Percentiles rank a stretch among this genome's conserved stretches.
Conservation (phyloP, 345 rosid genomes). For the Capsella bursapastoris region DNA sequence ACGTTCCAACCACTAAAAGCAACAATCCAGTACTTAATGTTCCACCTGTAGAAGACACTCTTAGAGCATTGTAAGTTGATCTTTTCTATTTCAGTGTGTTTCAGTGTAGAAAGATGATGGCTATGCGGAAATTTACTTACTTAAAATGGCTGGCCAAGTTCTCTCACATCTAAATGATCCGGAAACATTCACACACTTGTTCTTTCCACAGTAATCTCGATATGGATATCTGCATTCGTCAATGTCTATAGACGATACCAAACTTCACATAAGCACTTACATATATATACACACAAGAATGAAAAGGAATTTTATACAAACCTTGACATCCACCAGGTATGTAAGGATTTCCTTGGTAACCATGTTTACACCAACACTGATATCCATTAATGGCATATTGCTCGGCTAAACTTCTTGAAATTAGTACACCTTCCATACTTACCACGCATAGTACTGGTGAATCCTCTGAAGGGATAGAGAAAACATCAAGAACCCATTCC, state of each 20-base stretch:
- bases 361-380: constrained; percentile 37
- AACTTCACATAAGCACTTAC: not conserved
- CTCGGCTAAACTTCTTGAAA: no score
- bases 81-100: not conserved
- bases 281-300: no score
- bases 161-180: constrained; percentile 35
- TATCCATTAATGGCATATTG: not conserved
- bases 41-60: constrained; percentile 20
- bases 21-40: constrained; percentile 19
- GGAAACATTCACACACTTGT: not conserved
- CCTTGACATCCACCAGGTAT: constrained; percentile 44
- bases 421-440: no score
- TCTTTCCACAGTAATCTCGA: not conserved
- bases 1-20: constrained; percentile 7
- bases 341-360: constrained; percentile 50
- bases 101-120: not conserved
- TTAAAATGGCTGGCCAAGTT: constrained; percentile 28
- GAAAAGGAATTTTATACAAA: not conserved
- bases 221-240: constrained; percentile 18
- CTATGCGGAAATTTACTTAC: constrained; percentile 6
- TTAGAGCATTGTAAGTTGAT: not conserved
- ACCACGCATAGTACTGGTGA: no score
- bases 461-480: no score
- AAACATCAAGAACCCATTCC: no score
- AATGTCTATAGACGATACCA: constrained; percentile 23